Conservation (phyloP, 1,284 basidiomycete species). For the Fistulinella cinereoalba region DNA sequence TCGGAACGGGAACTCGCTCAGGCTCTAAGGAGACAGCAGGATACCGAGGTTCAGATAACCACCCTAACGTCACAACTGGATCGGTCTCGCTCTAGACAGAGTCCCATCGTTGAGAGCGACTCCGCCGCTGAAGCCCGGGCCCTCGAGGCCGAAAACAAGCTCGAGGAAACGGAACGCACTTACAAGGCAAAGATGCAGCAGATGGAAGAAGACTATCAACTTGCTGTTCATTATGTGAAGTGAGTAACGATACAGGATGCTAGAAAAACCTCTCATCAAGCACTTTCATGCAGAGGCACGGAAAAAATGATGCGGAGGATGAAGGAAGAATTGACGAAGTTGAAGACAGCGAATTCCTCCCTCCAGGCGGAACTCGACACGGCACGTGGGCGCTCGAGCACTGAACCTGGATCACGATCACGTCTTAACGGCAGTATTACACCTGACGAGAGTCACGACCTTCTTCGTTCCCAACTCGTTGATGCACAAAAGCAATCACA, state of each 20-base stretch:
- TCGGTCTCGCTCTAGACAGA: constrained; percentile 52
- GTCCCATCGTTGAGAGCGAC: constrained; percentile 41
- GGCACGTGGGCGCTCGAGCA: constrained; percentile 53
- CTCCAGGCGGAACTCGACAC: constrained; percentile 81
- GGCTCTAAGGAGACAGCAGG: constrained; percentile 61
- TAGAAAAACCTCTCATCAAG: constrained; percentile 17
- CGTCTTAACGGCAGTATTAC: constrained; percentile 79
- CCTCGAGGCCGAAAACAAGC: constrained; percentile 66
- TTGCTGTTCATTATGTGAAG: constrained; percentile 91
- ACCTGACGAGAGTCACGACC: constrained; percentile 69
- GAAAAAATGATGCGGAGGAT: constrained; percentile 99
- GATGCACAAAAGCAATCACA: constrained; percentile 74
- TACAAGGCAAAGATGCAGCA: constrained; percentile 78
- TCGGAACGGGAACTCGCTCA: constrained; percentile 69
- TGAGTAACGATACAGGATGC: constrained; percentile 42
- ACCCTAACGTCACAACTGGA: constrained; percentile 67
- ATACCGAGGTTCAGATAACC: constrained; percentile 68
- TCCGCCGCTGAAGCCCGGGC: constrained; percentile 54
- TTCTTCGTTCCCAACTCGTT: constrained; percentile 62
- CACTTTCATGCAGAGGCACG: constrained; percentile 69
- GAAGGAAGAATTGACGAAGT: constrained; percentile 91
- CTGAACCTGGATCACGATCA: constrained; percentile 55
- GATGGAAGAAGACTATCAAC: constrained; percentile 93
- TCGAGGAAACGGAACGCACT: constrained; percentile 74
- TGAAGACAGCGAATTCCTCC: constrained; percentile 75